Conservation (phyloP, 257 asterid species). For the Salvia hispanica region DNA sequence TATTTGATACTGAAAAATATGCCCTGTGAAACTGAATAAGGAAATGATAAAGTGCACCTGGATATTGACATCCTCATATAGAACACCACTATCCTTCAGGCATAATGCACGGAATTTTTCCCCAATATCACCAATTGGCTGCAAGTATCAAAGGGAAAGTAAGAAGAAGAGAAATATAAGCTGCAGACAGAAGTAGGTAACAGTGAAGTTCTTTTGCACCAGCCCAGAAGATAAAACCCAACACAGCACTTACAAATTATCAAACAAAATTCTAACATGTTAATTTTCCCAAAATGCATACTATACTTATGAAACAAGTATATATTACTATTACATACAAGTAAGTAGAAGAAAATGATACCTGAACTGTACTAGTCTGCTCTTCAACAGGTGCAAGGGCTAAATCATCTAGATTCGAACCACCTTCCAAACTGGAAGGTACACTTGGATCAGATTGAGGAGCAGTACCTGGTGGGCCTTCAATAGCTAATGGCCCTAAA, state of each 20-base stretch:
- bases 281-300: conserved; percentile 9
- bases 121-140: conserved; percentile 84
- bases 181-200: conserved; percentile 12
- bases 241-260: neutral
- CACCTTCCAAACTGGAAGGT: conserved; percentile 49
- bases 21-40: conserved; percentile 20
- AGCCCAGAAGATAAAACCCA: neutral
- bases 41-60: conserved; percentile 55
- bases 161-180: conserved; percentile 28
- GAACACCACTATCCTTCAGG: conserved; percentile 91
- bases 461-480: conserved; percentile 58
- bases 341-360: conserved; percentile 36
- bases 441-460: conserved; percentile 50
- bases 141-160: conserved; percentile 39
- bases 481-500: conserved; percentile 79
- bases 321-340: conserved; percentile 12
- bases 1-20: neutral
- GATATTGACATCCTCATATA: conserved; percentile 87
- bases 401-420: conserved; percentile 55
- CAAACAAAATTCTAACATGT: neutral
- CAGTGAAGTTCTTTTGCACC: neutral
- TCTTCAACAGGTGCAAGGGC: conserved; percentile 82
- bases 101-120: conserved; percentile 84
- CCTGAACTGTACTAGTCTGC: conserved; percentile 73
- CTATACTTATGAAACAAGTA: conserved; percentile 10